Evolutionary conservation across 176 grass and related monocot species (phyloP), one percentile per base, ranked within the genome.

Genomic region (Alloteropsis semialata): DNA sequence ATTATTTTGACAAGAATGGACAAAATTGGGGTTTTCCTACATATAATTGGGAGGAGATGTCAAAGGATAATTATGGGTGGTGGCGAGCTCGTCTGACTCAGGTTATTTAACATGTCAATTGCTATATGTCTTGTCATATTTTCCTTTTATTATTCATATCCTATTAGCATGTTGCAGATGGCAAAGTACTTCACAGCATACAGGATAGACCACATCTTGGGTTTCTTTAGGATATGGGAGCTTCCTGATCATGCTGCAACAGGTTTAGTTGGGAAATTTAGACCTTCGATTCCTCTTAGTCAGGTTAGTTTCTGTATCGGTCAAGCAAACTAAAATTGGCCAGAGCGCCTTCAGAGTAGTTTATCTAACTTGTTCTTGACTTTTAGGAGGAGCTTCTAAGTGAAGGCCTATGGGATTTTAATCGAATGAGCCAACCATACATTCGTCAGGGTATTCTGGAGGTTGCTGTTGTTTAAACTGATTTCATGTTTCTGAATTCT

Each of bases 41-140:
- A 60, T 99, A 99, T 84, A 99, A 99, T 48, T 99, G 96, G 96
- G 93, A 96, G 93, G 96, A 99, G 71, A 99, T 99, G 96, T 93
- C 93, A 68, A 99, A 94, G 85, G 96, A 99, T 84, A 99, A 99
- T 72, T 99, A 99, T 89, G 93, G 82, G 63, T 99, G 93, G 96
- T 99, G 96, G 96, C 87, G 87, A 81, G 89, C 83, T 77, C 96
- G 96, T 62, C 67, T 99, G 44, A 96, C 93, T 69, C 96, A 99
- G 93, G 96, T 99, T 87, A 69, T 84, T 50, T 89, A 45, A 68
- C 29, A 77, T 33, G 39, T 21, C n/a, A 39, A 11, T 82, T 63
- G 1, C 60, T 78, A 16, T 49, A 17, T 91, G 41, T 34, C 18
- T 91, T 71, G 46, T 85, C 34, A 59, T 66, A 13, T 89, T 74